Evolutionary conservation across 805 yeast species (phyloP).

Genomic region (Metschnikowia drakensbergensis): DNA sequence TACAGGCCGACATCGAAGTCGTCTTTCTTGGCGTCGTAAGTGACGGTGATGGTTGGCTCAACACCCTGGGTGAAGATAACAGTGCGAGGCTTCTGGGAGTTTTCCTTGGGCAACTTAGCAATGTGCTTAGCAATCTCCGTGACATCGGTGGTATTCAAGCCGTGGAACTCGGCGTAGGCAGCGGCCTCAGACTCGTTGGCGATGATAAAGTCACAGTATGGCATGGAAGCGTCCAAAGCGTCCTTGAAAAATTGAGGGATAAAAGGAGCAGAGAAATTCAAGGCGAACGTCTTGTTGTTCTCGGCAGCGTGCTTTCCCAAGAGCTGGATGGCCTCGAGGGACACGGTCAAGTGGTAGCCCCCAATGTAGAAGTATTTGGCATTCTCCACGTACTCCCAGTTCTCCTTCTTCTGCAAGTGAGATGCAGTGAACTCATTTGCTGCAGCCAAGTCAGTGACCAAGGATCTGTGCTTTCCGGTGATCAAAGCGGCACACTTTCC

Average conservation of each 20-base stretch:
- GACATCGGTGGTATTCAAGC: slow-evolving; percentile 55
- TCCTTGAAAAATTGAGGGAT: slow-evolving; percentile 94
- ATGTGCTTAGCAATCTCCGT: slow-evolving; percentile 76
- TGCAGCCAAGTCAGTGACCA: slow-evolving; percentile 95
- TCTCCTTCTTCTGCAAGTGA: slow-evolving; percentile 83
- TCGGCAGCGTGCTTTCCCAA: slow-evolving; percentile 92
- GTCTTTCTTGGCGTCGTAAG: slow-evolving; percentile 48
- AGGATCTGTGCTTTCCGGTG: slow-evolving; percentile 81
- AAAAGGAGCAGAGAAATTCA: slow-evolving; percentile 96
- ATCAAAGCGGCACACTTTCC: slow-evolving; percentile 98
- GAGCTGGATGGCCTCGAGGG: slow-evolving; percentile 87
- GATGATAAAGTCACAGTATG: slow-evolving; percentile 86
- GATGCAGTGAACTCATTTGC: slow-evolving; percentile 93
- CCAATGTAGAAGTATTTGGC: slow-evolving; percentile 89
- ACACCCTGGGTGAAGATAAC: slow-evolving; percentile 95
- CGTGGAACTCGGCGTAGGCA: slow-evolving; percentile 86
- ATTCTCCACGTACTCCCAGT: slow-evolving; percentile 80
- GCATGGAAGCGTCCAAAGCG: slow-evolving; percentile 71
- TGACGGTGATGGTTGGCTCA: slow-evolving; percentile 80
- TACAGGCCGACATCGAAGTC: slow-evolving; percentile 46
- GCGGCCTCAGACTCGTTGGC: slow-evolving; percentile 98
- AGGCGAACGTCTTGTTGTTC: slow-evolving; percentile 67
- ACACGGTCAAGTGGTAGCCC: slow-evolving; percentile 98
- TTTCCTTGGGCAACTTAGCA: slow-evolving; percentile 74
- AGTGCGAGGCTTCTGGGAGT: slow-evolving; percentile 66